Conservation (phyloP, 768 basidiomycete genomes). For the Ephemerocybe angulata region DNA sequence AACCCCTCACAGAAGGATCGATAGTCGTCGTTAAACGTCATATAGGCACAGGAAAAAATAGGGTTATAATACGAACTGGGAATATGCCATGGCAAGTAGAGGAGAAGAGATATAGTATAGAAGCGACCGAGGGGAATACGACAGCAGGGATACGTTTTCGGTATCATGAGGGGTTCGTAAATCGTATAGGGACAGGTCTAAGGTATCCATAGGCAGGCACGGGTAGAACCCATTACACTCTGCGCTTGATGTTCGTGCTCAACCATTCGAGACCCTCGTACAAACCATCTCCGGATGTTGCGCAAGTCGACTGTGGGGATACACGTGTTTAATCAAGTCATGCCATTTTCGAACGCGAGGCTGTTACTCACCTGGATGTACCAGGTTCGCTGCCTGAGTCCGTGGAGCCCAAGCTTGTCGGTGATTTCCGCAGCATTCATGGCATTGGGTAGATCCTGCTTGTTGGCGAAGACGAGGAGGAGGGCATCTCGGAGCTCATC, state of each 20-base stretch:
- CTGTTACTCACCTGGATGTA: conserved; percentile 77
- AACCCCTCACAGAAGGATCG: background rate
- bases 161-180: conserved; percentile 59
- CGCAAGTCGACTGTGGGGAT: conserved; percentile 80
- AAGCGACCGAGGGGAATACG: conserved; percentile 26
- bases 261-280: conserved; percentile 99
- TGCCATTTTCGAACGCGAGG: conserved; percentile 8
- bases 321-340: conserved; percentile 11
- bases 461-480: conserved; percentile 99
- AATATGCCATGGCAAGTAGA: conserved; percentile 24
- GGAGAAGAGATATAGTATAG: conserved; percentile 24
- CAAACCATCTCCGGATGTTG: conserved; percentile 96
- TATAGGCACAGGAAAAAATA: background rate
- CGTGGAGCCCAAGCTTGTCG: conserved; percentile 98
- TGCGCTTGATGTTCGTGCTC: conserved; percentile 86
- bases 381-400: conserved; percentile 96
- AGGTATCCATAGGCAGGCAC: conserved; percentile 38
- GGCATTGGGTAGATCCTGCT: conserved; percentile 99
- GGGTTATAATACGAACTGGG: background rate
- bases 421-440: conserved; percentile 99
- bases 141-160: conserved; percentile 44
- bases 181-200: conserved; percentile 49
- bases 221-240: conserved; percentile 50
- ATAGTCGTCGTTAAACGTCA: background rate
- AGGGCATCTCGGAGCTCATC: conserved; percentile 98